Evolutionary conservation across 306 rosid genomes (phyloP).

Genomic region (Malus sylvestris): DNA sequence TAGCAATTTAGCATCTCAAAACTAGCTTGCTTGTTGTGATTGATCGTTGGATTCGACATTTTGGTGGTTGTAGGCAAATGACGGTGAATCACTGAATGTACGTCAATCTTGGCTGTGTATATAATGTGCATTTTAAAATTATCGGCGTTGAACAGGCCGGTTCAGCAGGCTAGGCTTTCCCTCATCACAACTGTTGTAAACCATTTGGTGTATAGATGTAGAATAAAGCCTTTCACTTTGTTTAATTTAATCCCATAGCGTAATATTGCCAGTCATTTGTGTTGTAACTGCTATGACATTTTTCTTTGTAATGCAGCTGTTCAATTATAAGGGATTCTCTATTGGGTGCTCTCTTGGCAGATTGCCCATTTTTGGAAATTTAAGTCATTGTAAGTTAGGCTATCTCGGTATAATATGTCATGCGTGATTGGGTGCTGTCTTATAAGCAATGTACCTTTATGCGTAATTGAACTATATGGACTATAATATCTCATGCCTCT

Average conservation of each 20-base stretch:
- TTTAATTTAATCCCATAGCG: background rate
- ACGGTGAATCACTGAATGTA: background rate
- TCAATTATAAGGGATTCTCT: constrained; percentile 17
- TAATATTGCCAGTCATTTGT: background rate
- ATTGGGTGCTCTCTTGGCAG: constrained; percentile 10
- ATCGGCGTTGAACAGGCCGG: background rate
- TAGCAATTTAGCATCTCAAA: background rate
- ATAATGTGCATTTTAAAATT: background rate
- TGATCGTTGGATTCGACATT: background rate
- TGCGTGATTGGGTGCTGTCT: background rate
- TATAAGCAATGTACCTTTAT: background rate
- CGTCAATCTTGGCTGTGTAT: background rate
- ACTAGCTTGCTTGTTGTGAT: background rate
- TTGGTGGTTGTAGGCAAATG: background rate
- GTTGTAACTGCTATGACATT: background rate
- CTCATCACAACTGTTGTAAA: background rate
- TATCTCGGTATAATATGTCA: background rate
- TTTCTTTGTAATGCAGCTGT: constrained; percentile 31
- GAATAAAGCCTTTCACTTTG: background rate
- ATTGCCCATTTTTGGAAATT: constrained; percentile 11
- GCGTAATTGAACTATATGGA: background rate
- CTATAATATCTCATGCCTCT: background rate
- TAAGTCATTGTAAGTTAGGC: constrained; percentile 33
- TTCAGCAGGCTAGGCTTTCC: background rate
- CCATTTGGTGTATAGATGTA: background rate